Evolutionary conservation across 176 grass and related monocot genomes (phyloP), one percentile per base, ranked within the genome.

Genomic region (Phyllostachys edulis): DNA sequence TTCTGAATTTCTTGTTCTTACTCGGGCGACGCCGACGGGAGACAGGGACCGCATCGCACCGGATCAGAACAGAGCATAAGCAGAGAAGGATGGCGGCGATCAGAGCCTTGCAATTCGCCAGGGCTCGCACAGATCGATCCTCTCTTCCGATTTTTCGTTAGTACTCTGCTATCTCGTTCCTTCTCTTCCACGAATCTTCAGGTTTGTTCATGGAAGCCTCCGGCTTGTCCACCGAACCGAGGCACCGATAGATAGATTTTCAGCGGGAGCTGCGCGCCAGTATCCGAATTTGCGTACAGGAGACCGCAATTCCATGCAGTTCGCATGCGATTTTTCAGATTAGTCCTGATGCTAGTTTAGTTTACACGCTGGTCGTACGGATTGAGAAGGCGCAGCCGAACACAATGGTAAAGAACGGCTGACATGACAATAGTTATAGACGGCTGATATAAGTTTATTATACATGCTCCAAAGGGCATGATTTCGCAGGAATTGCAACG

Each of bases 1-100:
- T 60, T 85, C 79, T 91, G 85, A 40, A 91, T 71, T 52, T 94
- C 79, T 5, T 66, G 74, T 15, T 77, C 62, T 5, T 63, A 62
- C 71, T 76, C 71, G 0, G 70, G 9, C 44, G 67, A 51, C 5
- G 77, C 4, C 73, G 65, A 27, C 23, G 61, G 40, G n/a, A 12
- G 63, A 36, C 54, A 8, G 89, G 75, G 61, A 15, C 60, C 26
- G 21, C 85, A 55, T 84, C 67, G 61, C 73, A 46, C 23, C 2
- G 72, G 36, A 3, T 45, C 59, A 4, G 49, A 12, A 54, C 61
- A 10, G 70, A 63, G 81, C 66, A 75, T 1, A 76, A 14, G 63
- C 73, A 77, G 26, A 93, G 63, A 10, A 93, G 17, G 1, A 61
- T 37, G 69, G 55, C 70, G 6, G 46, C 24, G 14, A 85, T 21